These are phyloP conservation scores for Pseudozyma thailandica DNA, from an alignment of 1,284 basidiomycete species.

Conservation along the genomic window DNA sequence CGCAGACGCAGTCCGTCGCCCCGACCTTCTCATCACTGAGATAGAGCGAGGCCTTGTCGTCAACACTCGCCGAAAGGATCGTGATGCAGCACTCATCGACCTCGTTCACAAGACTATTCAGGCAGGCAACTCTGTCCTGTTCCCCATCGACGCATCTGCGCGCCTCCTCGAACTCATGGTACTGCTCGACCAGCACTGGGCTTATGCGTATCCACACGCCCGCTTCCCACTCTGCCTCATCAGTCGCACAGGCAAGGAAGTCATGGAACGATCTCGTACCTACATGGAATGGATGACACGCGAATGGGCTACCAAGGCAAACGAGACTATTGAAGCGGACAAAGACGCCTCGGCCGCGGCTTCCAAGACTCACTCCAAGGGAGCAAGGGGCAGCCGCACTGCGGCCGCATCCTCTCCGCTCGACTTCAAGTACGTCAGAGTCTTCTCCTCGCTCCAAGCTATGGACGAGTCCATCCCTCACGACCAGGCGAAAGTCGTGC, in stretches of 20 bases:
- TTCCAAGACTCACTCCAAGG: neutral
- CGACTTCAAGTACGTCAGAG: constrained; percentile 76
- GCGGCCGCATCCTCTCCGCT: constrained; percentile 48
- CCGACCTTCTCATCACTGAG: constrained; percentile 84
- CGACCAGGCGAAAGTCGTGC: constrained; percentile 80
- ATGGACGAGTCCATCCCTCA: constrained; percentile 84
- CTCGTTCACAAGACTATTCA: constrained; percentile 86
- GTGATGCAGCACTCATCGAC: constrained; percentile 75
- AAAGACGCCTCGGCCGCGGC: constrained; percentile 11
- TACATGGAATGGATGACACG: constrained; percentile 99
- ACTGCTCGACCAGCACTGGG: constrained; percentile 97
- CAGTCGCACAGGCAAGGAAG: constrained; percentile 88
- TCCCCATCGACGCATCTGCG: constrained; percentile 93
- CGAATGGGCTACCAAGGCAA: constrained; percentile 74
- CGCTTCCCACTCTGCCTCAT: constrained; percentile 80
- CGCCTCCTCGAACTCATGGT: constrained; percentile 93
- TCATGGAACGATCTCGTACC: constrained; percentile 91
- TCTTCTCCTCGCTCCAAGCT: constrained; percentile 84
- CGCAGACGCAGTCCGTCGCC: constrained; percentile 56
- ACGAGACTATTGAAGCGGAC: constrained; percentile 45
- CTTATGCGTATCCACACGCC: constrained; percentile 77
- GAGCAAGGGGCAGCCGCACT: constrained; percentile 5
- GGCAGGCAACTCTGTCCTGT: constrained; percentile 80
- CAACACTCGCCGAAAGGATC: constrained; percentile 87
- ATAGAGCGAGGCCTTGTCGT: constrained; percentile 80